Evolutionary conservation across 2,329 filamentous ascomycete species (phyloP).

Genomic region (Penicillium sp.): DNA sequence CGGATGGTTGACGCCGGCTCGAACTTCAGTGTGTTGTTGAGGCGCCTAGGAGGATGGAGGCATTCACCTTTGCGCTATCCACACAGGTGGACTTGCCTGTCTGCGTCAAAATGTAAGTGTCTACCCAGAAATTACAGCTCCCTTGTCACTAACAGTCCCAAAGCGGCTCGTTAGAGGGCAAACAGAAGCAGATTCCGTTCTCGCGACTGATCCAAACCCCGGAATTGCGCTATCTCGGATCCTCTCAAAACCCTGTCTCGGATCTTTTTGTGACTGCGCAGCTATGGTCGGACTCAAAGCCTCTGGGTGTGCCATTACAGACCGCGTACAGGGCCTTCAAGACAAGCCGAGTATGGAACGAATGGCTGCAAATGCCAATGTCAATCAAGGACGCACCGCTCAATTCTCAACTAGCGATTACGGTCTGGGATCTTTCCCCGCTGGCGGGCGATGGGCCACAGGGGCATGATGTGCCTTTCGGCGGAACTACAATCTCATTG

Average conservation of each 20-base stretch:
- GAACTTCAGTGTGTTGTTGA: constrained; percentile 7
- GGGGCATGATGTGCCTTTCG: constrained; percentile 84
- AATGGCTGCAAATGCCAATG: constrained; percentile 90
- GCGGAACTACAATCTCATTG: constrained; percentile 86
- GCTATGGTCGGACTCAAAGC: constrained; percentile 94
- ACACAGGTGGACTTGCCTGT: constrained; percentile 76
- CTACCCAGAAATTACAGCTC: not conserved
- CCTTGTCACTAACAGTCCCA: constrained; percentile 12
- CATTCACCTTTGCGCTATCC: constrained; percentile 92
- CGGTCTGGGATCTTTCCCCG: constrained; percentile 90
- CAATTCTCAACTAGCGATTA: constrained; percentile 84
- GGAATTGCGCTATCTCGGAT: constrained; percentile 83
- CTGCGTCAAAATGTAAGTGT: constrained; percentile 63
- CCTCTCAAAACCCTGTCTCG: constrained; percentile 77
- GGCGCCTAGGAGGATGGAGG: constrained; percentile 67
- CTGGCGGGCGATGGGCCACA: constrained; percentile 69
- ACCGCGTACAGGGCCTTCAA: constrained; percentile 93
- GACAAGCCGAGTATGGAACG: constrained; percentile 75
- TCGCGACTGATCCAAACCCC: constrained; percentile 78
- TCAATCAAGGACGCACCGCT: constrained; percentile 79
- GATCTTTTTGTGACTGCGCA: constrained; percentile 93
- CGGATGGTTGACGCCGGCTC: not conserved
- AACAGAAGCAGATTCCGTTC: constrained; percentile 71
- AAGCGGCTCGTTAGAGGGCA: constrained; percentile 75
- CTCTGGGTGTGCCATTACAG: constrained; percentile 85